These are phyloP conservation scores for Citeromyces nyonsensis DNA, from an alignment of 805 yeast genomes.

Conservation along the genomic window DNA sequence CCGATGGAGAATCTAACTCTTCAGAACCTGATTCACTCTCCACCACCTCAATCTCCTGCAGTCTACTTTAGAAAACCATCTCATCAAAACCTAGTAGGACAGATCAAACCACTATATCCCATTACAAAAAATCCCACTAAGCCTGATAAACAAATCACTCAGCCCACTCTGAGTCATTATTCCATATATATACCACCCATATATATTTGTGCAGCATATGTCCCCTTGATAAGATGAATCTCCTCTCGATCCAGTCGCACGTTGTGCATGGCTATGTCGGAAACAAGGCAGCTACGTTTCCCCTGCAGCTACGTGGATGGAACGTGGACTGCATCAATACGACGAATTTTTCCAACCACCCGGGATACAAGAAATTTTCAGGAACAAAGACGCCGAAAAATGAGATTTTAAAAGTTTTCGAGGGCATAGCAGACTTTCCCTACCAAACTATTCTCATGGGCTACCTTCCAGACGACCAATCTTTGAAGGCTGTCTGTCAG, in stretches of 20 bases:
- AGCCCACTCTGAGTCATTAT: too few relatives aligned
- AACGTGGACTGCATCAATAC: conserved; percentile 85
- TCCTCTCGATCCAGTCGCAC: conserved; percentile 67
- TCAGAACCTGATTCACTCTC: too few relatives aligned
- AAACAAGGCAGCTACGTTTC: conserved; percentile 80
- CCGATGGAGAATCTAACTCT: too few relatives aligned
- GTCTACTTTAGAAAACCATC: too few relatives aligned
- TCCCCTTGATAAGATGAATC: conserved; percentile 5
- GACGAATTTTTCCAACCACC: conserved; percentile 82
- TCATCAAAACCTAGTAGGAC: too few relatives aligned
- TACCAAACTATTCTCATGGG: conserved; percentile 71
- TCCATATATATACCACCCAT: too few relatives aligned
- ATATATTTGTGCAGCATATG: too few relatives aligned
- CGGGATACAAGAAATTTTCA: conserved; percentile 62
- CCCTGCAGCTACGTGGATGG: conserved; percentile 80
- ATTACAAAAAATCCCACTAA: too few relatives aligned
- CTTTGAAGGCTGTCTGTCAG: conserved; percentile 31
- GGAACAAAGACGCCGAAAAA: conserved; percentile 37
- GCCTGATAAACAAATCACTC: too few relatives aligned
- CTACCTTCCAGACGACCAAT: conserved; percentile 52
- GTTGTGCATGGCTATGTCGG: conserved; percentile 96
- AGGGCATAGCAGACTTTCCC: conserved; percentile 37
- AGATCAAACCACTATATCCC: too few relatives aligned
- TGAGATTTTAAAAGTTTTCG: conserved; percentile 29
- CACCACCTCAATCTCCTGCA: too few relatives aligned